Percentiles rank a stretch among this genome's conserved stretches.
phyloP scores from a whole-genome alignment of 306 rosid genomes.

The Lotus japonicus region DNA sequence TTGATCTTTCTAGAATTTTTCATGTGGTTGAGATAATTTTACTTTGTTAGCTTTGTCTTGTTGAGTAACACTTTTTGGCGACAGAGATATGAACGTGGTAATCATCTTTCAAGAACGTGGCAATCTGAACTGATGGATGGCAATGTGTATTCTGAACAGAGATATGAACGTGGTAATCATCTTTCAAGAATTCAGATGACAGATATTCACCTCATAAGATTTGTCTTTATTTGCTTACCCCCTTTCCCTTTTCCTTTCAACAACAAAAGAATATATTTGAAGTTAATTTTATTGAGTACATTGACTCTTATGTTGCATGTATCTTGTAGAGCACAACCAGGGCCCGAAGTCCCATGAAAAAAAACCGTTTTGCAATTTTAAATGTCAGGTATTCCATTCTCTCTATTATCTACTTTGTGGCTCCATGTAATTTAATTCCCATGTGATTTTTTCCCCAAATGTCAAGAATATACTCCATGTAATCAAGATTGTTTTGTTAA shows the following conservation, averaged over 20 bases:
- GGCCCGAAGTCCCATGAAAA: slow-evolving; percentile 1
- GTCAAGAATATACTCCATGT: background rate
- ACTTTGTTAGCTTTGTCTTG: slow-evolving; percentile 21
- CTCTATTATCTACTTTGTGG: background rate
- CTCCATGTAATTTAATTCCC: background rate
- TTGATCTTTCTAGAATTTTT: background rate
- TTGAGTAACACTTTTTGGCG: slow-evolving; percentile 57
- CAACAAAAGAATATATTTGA: background rate
- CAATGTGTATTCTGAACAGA: slow-evolving; percentile 27
- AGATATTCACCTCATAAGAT: background rate
- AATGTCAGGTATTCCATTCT: slow-evolving; percentile 46
- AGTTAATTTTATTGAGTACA: background rate
- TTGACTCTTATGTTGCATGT: background rate
- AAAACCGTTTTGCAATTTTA: slow-evolving; percentile 47
- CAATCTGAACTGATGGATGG: slow-evolving; percentile 19
- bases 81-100: slow-evolving; percentile 43
- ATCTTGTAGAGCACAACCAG: slow-evolving; percentile 33
- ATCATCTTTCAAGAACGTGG: too few species aligned
- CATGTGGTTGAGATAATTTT: background rate
- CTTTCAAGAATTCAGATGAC: background rate
- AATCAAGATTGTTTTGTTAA: background rate
- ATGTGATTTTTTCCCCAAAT: background rate
- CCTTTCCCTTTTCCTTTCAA: background rate
- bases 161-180: slow-evolving; percentile 41
- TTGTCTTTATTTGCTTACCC: background rate